These are phyloP conservation scores for Pythium grandisporangium DNA, from an alignment of 352 stramenopile species.

Conservation along the genomic window DNA sequence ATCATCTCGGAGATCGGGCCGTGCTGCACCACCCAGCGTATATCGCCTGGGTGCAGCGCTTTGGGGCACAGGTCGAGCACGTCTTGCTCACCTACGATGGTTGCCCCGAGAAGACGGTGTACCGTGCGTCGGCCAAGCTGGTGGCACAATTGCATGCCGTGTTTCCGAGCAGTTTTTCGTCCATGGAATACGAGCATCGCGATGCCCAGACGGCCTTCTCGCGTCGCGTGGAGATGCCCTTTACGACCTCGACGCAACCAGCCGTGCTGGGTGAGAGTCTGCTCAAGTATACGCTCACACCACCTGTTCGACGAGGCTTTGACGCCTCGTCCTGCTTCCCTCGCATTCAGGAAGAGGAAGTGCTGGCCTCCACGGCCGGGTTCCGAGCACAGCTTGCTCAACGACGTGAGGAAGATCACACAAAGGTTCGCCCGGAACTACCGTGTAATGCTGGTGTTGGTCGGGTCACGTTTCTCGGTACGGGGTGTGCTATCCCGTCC, in stretches of 20 bases:
- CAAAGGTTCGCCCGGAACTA: too few species aligned
- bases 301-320: conserved; percentile 48
- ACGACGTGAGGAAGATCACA: not conserved
- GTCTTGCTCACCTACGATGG: conserved; percentile 36
- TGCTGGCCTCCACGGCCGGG: conserved; percentile 23
- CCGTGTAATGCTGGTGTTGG: conserved; percentile 12
- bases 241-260: conserved; percentile 13
- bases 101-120: conserved; percentile 61
- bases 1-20: conserved; percentile 33
- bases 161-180: conserved; percentile 51
- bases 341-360: conserved; percentile 34
- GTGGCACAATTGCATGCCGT: conserved; percentile 61
- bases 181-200: conserved; percentile 33
- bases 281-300: conserved; percentile 58
- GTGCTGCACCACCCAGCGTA: conserved; percentile 58
- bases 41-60: conserved; percentile 36
- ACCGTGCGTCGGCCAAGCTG: conserved; percentile 56
- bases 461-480: conserved; percentile 93
- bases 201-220: conserved; percentile 27
- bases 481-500: conserved; percentile 94
- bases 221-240: conserved; percentile 12
- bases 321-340: conserved; percentile 41
- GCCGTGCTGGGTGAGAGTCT: conserved; percentile 55
- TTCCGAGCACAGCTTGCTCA: conserved; percentile 6
- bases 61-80: conserved; percentile 49